phyloP scores from a whole-genome alignment of 805 yeast genomes.

The Saccharomycopsis oosterbeekiorum region DNA sequence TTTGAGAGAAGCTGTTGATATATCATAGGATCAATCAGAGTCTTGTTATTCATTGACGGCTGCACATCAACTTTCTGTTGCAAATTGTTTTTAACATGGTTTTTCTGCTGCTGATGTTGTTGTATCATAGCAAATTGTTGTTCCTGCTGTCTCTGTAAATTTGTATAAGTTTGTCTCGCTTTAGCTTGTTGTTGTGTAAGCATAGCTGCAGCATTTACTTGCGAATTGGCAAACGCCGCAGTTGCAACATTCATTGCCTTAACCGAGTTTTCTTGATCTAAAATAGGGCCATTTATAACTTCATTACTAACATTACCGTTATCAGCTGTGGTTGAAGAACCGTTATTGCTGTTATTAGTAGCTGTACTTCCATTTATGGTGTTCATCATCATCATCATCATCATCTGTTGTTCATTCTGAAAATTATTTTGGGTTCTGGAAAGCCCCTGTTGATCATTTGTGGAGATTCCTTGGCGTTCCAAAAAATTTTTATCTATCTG shows the following conservation, averaged over 20 bases:
- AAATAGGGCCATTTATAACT: not conserved
- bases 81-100: constrained; percentile 3
- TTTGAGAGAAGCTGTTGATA: constrained; percentile 2
- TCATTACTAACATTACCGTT: not conserved
- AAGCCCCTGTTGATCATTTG: not conserved
- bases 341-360: not conserved
- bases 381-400: constrained; percentile 1
- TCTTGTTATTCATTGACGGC: not conserved
- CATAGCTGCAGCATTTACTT: not conserved
- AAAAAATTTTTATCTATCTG: not conserved
- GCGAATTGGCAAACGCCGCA: constrained; percentile 15
- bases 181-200: constrained; percentile 3
- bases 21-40: not conserved
- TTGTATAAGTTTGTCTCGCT: constrained; percentile 12
- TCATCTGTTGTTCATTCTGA: not conserved
- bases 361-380: not conserved
- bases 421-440: not conserved
- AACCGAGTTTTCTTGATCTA: constrained; percentile 5
- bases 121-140: constrained; percentile 11
- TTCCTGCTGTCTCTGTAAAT: constrained; percentile 8
- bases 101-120: constrained; percentile 7
- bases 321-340: not conserved
- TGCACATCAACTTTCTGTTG: not conserved
- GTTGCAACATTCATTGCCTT: constrained; percentile 17
- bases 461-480: not conserved